Base-by-base conservation (phyloP, 2,329 filamentous ascomycete genomes). In the Claviceps sp. region DNA sequence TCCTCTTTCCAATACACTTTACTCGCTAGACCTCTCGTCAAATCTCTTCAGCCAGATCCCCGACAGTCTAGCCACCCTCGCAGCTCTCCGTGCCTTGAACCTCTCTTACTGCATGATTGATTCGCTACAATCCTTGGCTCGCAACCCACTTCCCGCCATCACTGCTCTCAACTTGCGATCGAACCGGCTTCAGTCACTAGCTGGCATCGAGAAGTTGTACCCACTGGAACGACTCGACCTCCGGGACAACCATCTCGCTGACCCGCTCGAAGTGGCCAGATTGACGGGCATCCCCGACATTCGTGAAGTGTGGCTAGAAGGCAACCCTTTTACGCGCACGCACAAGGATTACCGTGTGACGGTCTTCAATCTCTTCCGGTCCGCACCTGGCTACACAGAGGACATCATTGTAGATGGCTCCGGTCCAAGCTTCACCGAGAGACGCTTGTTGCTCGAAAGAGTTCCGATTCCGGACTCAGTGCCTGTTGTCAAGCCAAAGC, bases 51-150 rank as follows among this genome's bases (percentile, higher is more conserved):
- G 82, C n/a, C 87, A 96, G 65, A 85, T 97, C 50, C 93, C 93
- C 1, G 93, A 97, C 65, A 93, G 87, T 60, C 72, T 98, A 52
- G 85, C 90, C 13, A 86, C 81, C 9, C 73, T 98, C 53, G 89
- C 88, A 20, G 85, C 88, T 29, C 77, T 98, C n/a, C 83, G 90
- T 57, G 90, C 93, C 23, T 72, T 98, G 50, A 97, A 98, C 61
- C 75, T 98, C 26, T 95, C 91, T 4, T 86, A 95, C 61, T 97
- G 91, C 75, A 96, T 97, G 90, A 97, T 98, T 56, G 87, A 91
- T 59, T 93, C 89, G 16, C 75, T 98, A 52, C 86, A 94, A 61
- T 95, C 91, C 2, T 74, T 98, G 43, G 83, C 83, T 2, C 82
- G 86, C 56, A 93, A 85, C 61, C 88, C 93, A 13, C 76, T 98